Evolutionary conservation across 306 rosid genomes (phyloP), one percentile per base, ranked within the genome.

Genomic region (Potentilla sterilis): DNA sequence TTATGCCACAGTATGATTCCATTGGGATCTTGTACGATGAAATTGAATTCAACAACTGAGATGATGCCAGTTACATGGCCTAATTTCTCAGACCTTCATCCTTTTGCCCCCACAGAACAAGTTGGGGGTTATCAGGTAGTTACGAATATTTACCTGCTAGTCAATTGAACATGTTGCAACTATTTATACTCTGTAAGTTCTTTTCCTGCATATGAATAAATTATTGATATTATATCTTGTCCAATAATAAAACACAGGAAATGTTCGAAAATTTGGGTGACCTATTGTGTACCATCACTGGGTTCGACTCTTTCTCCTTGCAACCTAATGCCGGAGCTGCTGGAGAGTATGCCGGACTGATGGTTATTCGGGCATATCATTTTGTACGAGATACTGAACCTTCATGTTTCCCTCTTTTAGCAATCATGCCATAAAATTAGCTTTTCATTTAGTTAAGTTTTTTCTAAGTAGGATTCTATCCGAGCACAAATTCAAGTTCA

Each of bases 31-130:
- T 96, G 99, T 76, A 96, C 99, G 13, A 96, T 96, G 99, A 96
- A 96, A 82, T 84, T 96, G 81, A 95, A 95, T 34, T 97, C 99
- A 63, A 95, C 99, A 14, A 86, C 97, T 40, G 99, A 96, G 80
- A 96, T 96, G 99, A 92, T 96, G 96, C 99, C 99, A 21, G 98
- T 96, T 61, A 96, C 99, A 57, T 96, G 96, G 96, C 98, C 99
- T 44, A 74, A 34, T 83, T 92, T 96, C 75, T 3, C 92, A 22
- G 84, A 96, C 78, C 76, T 96, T 70, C 99, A 96, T 83, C 99
- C 99, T 74, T 96, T 96, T 81, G 98, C 99, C 77, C 99, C 99
- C 10, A 10, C 48, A 70, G 92, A 90, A 42, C 99, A 96, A 85
- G 69, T 97, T 83, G 85, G 86, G 82, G 99, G 99, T 55, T 96